Conservation (phyloP, 768 basidiomycete genomes). For the Cystofilobasidium bisporidii region DNA sequence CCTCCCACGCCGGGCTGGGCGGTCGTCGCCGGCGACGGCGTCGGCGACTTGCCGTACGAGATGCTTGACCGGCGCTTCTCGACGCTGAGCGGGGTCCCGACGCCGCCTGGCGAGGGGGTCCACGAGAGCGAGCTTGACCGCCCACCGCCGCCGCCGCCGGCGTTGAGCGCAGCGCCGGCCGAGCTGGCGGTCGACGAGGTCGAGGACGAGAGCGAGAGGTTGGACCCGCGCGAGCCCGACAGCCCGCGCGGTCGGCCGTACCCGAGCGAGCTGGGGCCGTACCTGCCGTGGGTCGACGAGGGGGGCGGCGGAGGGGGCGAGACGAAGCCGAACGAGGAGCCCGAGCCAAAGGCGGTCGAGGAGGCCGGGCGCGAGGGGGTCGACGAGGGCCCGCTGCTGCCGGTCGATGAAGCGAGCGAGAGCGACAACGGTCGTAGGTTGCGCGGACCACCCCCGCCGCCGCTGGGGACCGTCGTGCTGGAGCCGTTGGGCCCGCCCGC, state of each 20-base stretch:
- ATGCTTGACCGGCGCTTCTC: conserved; percentile 4
- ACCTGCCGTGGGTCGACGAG: conserved; percentile 1
- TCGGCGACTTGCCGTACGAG: conserved; percentile 2
- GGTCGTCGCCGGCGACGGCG: neutral
- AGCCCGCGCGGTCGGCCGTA: conserved; percentile 13
- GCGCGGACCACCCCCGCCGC: no score
- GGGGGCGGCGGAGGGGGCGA: neutral
- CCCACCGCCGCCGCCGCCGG: neutral
- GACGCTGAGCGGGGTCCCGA: neutral
- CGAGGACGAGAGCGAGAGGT: conserved; percentile 20
- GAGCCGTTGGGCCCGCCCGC: no score
- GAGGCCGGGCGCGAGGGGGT: neutral
- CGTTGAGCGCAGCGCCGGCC: neutral
- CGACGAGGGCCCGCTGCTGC: neutral
- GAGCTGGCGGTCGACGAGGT: conserved; percentile 5
- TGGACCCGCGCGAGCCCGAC: neutral
- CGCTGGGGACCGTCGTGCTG: no score
- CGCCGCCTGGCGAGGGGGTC: neutral
- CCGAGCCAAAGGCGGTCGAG: conserved; percentile 8
- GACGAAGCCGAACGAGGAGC: conserved; percentile 3
- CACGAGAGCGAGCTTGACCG: neutral
- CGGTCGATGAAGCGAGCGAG: neutral
- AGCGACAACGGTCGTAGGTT: neutral
- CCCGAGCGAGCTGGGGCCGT: conserved; percentile 3
- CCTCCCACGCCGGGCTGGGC: neutral